Percentiles rank a stretch among this genome's conserved stretches.
phyloP scores from a whole-genome alignment of 1,284 basidiomycete genomes.

The Tilletia caries region DNA sequence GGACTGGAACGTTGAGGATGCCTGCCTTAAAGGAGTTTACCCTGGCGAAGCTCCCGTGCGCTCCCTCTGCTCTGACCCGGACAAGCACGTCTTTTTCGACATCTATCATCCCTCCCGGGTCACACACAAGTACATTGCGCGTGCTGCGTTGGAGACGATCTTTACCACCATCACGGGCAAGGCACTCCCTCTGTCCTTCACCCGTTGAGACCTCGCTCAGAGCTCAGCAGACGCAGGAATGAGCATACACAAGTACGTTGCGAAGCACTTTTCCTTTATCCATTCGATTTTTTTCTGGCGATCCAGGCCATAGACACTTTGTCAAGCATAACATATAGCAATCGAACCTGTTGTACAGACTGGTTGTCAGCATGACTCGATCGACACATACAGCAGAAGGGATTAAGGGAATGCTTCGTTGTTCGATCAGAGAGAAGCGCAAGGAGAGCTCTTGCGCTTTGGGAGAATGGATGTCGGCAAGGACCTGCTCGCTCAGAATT shows the following conservation, averaged over 20 bases:
- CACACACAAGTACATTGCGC: constrained; percentile 21
- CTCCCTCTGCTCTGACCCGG: constrained; percentile 21
- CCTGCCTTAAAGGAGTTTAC: constrained; percentile 25
- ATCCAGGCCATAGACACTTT: neutral
- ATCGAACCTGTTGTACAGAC: too few relatives aligned
- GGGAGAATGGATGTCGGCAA: too few relatives aligned
- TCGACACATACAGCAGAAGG: too few relatives aligned
- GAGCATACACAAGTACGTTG: too few relatives aligned
- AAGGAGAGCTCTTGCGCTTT: neutral
- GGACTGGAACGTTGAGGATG: constrained; percentile 7
- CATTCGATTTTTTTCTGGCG: neutral
- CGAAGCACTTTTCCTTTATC: too few relatives aligned
- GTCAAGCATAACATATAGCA: too few relatives aligned
- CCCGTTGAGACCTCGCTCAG: neutral
- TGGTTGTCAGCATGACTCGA: too few relatives aligned
- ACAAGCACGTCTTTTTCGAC: constrained; percentile 28
- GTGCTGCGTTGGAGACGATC: neutral
- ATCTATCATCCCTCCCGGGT: constrained; percentile 28
- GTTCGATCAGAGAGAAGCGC: neutral
- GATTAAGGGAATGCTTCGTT: too few relatives aligned
- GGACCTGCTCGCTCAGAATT: neutral
- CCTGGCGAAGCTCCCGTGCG: neutral
- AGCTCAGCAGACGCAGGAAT: too few relatives aligned
- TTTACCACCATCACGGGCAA: too few relatives aligned
- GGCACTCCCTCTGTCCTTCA: too few relatives aligned